Conservation (phyloP, 345 rosid genomes). For the Brassica napus region DNA sequence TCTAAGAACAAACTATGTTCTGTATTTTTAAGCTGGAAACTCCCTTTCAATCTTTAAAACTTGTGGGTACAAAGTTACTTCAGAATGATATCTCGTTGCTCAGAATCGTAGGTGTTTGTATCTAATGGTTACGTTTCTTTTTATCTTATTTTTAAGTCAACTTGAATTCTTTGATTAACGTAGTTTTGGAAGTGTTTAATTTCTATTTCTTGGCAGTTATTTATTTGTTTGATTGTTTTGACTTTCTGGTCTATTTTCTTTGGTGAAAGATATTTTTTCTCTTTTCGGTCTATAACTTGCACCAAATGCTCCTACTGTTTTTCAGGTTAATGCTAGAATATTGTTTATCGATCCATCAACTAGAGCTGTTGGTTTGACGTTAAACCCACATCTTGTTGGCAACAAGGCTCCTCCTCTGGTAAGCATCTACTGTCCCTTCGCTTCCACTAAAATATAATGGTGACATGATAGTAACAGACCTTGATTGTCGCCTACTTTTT, state of each 20-base stretch:
- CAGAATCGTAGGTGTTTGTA: not conserved
- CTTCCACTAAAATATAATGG: slow-evolving; percentile 10
- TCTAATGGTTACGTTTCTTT: not conserved
- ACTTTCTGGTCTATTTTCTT: not conserved
- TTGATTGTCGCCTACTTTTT: slow-evolving; percentile 11
- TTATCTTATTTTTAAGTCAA: not conserved
- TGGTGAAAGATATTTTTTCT: slow-evolving; percentile 10
- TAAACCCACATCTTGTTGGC: slow-evolving; percentile 78
- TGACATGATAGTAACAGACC: not conserved
- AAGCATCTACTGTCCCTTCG: slow-evolving; percentile 38
- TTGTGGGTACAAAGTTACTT: slow-evolving; percentile 3
- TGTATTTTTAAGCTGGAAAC: not conserved
- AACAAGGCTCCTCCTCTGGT: slow-evolving; percentile 79
- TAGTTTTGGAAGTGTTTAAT: not conserved
- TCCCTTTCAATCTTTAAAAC: not conserved
- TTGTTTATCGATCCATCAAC: slow-evolving; percentile 87
- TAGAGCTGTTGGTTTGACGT: slow-evolving; percentile 93
- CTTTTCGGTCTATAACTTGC: not conserved
- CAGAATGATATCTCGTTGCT: not conserved
- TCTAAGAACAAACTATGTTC: not conserved
- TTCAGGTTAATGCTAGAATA: slow-evolving; percentile 88
- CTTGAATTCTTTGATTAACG: not conserved
- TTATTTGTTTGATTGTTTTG: not conserved
- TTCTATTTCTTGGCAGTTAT: not conserved
- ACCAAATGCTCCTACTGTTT: slow-evolving; percentile 14